Evolutionary conservation across 768 basidiomycete species (phyloP).

Genomic region (Macrolepiota fuliginosa): DNA sequence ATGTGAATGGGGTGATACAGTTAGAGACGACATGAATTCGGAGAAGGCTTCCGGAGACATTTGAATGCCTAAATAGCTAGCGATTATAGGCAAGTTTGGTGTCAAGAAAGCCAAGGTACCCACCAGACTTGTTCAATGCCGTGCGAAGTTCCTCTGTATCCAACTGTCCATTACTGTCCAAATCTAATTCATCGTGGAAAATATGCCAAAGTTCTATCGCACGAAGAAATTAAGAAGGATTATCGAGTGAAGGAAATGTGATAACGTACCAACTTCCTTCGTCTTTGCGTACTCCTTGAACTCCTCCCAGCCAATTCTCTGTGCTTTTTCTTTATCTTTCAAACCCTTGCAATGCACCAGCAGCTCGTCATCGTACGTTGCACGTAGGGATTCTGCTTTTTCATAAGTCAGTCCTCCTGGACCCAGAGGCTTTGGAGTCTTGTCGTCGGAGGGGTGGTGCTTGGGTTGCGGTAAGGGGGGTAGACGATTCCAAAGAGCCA

Average conservation of each 20-base stretch:
- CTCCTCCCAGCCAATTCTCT: conserved; percentile 63
- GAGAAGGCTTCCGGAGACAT: conserved; percentile 66
- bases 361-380: conserved; percentile 78
- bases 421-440: neutral
- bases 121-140: conserved; percentile 69
- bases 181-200: conserved; percentile 87
- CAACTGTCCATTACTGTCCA: conserved; percentile 83
- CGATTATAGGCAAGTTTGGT: neutral
- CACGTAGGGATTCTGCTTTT: conserved; percentile 60
- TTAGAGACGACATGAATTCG: conserved; percentile 80
- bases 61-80: conserved; percentile 55
- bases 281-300: conserved; percentile 74
- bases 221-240: conserved; percentile 13
- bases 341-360: conserved; percentile 50
- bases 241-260: conserved; percentile 8
- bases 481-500: conserved; percentile 63
- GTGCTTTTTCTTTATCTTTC: conserved; percentile 35
- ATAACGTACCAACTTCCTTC: conserved; percentile 74
- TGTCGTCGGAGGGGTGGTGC: conserved; percentile 8
- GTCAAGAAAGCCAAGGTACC: conserved; percentile 10
- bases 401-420: conserved; percentile 47
- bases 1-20: conserved; percentile 67
- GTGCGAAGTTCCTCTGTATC: conserved; percentile 48
- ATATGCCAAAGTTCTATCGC: conserved; percentile 82
- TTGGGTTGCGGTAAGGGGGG: conserved; percentile 25